Conservation (phyloP, 2,329 filamentous ascomycete species). For the Whalleya microplaca region DNA sequence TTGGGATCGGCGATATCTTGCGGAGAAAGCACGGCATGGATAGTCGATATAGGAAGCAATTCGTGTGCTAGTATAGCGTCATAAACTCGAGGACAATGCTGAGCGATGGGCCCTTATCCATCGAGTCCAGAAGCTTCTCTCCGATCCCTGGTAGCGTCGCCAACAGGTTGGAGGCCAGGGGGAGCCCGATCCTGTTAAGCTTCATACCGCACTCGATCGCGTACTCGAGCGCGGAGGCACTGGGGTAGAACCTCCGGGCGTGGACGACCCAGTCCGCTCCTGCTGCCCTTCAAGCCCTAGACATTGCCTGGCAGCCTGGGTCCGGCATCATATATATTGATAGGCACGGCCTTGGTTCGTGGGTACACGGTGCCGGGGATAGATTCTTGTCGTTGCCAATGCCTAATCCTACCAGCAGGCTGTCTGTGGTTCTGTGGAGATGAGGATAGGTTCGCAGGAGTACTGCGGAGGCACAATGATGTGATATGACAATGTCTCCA, state of each 20-base stretch:
- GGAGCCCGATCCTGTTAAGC: constrained; percentile 60
- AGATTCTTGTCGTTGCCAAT: constrained; percentile 51
- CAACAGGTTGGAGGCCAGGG: constrained; percentile 55
- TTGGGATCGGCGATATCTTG: constrained; percentile 45
- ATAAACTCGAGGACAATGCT: constrained; percentile 53
- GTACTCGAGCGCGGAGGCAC: too few relatives aligned
- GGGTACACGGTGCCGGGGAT: constrained; percentile 43
- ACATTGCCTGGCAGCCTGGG: constrained; percentile 12
- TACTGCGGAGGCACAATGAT: constrained; percentile 59
- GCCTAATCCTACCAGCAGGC: constrained; percentile 56
- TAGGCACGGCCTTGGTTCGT: constrained; percentile 51
- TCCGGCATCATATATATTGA: constrained; percentile 14
- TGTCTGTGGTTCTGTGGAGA: constrained; percentile 54
- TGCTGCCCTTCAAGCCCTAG: constrained; percentile 26
- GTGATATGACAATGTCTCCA: constrained; percentile 57
- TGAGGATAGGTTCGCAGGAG: constrained; percentile 54
- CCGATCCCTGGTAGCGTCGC: constrained; percentile 61
- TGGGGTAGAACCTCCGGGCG: constrained; percentile 42
- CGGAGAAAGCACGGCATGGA: constrained; percentile 44
- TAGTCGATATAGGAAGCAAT: too few relatives aligned
- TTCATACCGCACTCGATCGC: too few relatives aligned
- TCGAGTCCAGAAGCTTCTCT: constrained; percentile 57
- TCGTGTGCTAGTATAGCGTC: constrained; percentile 56
- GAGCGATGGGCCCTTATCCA: constrained; percentile 43
- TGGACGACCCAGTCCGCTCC: constrained; percentile 40